Evolutionary conservation across 805 yeast genomes (phyloP), one percentile per base, ranked within the genome.

Genomic region (Saccharomycopsis guyanensis): DNA sequence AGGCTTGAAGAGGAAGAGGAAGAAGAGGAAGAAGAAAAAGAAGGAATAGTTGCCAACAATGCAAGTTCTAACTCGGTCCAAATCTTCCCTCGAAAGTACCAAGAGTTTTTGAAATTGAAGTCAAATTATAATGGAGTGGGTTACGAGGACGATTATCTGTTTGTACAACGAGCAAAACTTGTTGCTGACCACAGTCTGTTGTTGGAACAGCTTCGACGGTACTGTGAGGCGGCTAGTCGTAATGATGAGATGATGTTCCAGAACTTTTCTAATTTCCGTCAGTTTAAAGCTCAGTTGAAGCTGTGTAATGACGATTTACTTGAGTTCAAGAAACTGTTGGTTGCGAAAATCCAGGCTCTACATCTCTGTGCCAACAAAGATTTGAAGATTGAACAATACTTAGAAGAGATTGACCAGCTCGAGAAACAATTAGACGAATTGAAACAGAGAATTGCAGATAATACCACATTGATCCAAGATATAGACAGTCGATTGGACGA

Each of bases 391-490:
- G 37, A 41, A 23, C 37, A 41, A 3, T 41, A 34, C 13, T 34
- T 41, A 7, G 16, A 34, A 13, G 44, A 41, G 8, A 34, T 41
- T 10, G 34, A n/a, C 13, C 38, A 32, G 8, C 37, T 41, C n/a
- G 44, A 41, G 12, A 32, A 41, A n/a, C 20, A 20, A 2, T 41
- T 41, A 23, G 34, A 13, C 19, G 31, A 13, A 3, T 41, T 41
- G 44, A 41, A 41, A 22, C 10, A 18, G 20, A 29, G 24, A 5
- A 41, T 41, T 3, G 38, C 23, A 13, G 34, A 41, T 12, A 41
- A 33, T 8, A 41, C 31, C 24, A 33, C 32, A 3, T 20, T 33
- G 25, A 37, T 37, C 27, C 18, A n/a, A 18, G 23, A 37, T 5
- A 37, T 37, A 4, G 19, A 18, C 23, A 37, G 15, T 7, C 6